phyloP scores from a whole-genome alignment of 352 stramenopile species.

The Thalassiosira livingstoniorum region DNA sequence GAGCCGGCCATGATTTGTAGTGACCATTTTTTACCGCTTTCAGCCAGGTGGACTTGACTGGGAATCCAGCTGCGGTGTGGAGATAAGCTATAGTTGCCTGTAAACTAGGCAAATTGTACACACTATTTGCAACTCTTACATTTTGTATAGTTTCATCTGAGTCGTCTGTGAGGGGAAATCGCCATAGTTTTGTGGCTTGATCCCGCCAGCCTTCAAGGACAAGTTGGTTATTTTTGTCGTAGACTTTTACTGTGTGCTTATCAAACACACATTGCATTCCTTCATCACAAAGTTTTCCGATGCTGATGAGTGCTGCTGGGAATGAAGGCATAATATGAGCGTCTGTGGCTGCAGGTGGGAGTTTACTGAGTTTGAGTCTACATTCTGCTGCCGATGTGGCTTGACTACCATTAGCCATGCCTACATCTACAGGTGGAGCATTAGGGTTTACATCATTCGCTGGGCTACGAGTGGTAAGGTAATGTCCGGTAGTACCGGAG shows the following conservation, averaged over 20 bases:
- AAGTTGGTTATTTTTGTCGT: background rate
- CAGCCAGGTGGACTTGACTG: slow-evolving; percentile 4
- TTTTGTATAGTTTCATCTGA: background rate
- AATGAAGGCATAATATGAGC: slow-evolving; percentile 7
- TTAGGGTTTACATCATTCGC: too few relatives aligned
- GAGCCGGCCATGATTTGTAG: slow-evolving; percentile 22
- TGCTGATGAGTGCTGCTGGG: slow-evolving; percentile 2
- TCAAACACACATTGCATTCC: background rate
- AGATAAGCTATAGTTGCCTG: background rate
- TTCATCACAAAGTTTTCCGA: slow-evolving; percentile 6
- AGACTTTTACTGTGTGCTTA: slow-evolving; percentile 7
- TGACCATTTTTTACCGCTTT: background rate
- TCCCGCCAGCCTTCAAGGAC: slow-evolving; percentile 1
- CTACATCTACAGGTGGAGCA: too few relatives aligned
- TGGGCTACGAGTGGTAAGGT: too few relatives aligned
- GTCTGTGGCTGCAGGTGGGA: background rate
- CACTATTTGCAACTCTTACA: too few relatives aligned
- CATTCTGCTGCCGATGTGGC: too few relatives aligned
- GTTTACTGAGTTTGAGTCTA: too few relatives aligned
- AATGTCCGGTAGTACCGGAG: too few relatives aligned
- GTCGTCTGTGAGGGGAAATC: background rate
- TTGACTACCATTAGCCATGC: too few relatives aligned
- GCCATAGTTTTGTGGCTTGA: slow-evolving; percentile 15
- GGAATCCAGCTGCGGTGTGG: slow-evolving; percentile 8
- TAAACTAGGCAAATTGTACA: slow-evolving; percentile 7